Conservation (phyloP, 78 protist species). For the Pigoraptor vietnamica region DNA sequence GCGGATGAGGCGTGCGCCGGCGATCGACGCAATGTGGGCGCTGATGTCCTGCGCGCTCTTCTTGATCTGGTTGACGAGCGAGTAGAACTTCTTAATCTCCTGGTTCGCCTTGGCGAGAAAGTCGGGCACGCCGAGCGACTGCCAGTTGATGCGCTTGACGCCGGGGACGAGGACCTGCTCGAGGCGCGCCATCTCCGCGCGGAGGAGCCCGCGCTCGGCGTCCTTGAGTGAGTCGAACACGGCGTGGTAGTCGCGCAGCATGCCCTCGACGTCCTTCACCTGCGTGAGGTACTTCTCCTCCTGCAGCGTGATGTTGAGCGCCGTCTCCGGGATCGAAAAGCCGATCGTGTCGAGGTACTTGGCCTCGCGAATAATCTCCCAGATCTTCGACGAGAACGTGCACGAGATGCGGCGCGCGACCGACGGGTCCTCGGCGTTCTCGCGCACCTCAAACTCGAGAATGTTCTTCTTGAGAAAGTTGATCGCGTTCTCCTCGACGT, state of each 20-base stretch:
- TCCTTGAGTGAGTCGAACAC: conserved; percentile 22
- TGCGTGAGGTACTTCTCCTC: conserved; percentile 60
- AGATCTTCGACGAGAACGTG: conserved; percentile 42
- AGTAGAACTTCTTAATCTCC: conserved; percentile 45
- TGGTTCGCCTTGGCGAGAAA: conserved; percentile 31
- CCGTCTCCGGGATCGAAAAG: conserved; percentile 59
- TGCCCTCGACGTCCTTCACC: conserved; percentile 42
- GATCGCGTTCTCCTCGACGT: conserved; percentile 11
- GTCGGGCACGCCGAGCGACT: conserved; percentile 65
- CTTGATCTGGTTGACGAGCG: conserved; percentile 40
- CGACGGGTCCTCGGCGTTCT: background rate
- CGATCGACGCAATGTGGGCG: background rate
- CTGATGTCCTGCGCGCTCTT: conserved; percentile 17
- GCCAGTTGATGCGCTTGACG: conserved; percentile 74
- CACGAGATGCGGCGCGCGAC: background rate
- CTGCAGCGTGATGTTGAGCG: conserved; percentile 78
- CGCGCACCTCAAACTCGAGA: background rate
- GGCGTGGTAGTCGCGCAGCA: conserved; percentile 34
- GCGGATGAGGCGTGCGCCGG: background rate
- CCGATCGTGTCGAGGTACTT: conserved; percentile 73
- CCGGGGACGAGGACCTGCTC: conserved; percentile 46
- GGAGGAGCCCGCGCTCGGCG: conserved; percentile 41
- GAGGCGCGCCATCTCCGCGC: conserved; percentile 16
- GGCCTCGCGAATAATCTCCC: conserved; percentile 66
- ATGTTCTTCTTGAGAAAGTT: background rate